These are phyloP conservation scores for Fusarium setosum DNA, from an alignment of 2,329 filamentous ascomycete genomes.

Conservation along the genomic window DNA sequence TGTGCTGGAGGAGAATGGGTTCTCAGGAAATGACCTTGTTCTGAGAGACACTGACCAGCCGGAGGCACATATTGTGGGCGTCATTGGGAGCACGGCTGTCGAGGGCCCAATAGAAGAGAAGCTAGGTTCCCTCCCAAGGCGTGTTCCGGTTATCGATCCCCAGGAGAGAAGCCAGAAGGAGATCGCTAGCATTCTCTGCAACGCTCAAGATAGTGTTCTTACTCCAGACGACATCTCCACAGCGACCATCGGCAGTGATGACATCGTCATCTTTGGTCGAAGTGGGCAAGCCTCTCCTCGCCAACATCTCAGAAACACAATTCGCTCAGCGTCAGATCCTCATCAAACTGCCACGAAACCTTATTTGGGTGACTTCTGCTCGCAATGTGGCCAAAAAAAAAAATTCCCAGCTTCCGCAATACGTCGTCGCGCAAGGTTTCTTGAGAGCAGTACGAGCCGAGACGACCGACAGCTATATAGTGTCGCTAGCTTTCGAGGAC, in stretches of 20 bases:
- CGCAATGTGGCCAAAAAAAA: accelerated
- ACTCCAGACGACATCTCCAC: accelerated
- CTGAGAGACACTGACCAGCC: neutral
- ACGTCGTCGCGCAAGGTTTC: neutral
- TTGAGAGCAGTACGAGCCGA: neutral
- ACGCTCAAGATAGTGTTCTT: neutral
- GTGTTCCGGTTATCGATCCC: accelerated
- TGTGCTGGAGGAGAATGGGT: neutral
- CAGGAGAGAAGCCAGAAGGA: neutral
- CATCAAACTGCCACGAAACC: neutral
- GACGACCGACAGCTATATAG: neutral
- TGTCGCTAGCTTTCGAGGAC: neutral
- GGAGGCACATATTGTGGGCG: conserved; percentile 1
- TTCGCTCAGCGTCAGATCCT: neutral
- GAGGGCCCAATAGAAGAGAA: accelerated
- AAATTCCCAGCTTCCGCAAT: neutral
- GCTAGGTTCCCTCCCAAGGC: accelerated
- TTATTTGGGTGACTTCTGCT: neutral
- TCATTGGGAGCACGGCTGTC: neutral
- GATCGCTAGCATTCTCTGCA: neutral
- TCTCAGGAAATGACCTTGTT: conserved; percentile 1
- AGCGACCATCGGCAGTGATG: neutral
- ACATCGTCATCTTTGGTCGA: conserved; percentile 6
- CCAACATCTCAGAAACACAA: neutral
- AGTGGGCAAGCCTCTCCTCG: neutral